Conservation (phyloP, 2,329 filamentous ascomycete species). For the Colletotrichum graminicola region DNA sequence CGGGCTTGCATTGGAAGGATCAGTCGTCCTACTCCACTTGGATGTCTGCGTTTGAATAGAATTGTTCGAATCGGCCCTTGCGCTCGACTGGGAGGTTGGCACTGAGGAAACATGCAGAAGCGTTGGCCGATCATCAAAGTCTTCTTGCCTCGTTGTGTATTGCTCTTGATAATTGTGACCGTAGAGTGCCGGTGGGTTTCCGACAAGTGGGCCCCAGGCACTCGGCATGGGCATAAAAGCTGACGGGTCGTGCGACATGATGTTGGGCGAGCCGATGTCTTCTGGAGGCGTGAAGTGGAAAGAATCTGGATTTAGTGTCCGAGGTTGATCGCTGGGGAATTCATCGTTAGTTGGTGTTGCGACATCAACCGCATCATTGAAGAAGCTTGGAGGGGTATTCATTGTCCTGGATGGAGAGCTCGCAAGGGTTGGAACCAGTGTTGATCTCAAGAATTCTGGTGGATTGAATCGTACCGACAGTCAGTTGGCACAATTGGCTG, state of each 20-base stretch:
- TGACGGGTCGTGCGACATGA: slow-evolving; percentile 27
- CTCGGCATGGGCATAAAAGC: slow-evolving; percentile 30
- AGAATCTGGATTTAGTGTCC: slow-evolving; percentile 22
- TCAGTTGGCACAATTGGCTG: slow-evolving; percentile 2
- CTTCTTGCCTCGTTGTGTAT: slow-evolving; percentile 36
- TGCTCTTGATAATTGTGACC: slow-evolving; percentile 26
- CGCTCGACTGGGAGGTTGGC: slow-evolving; percentile 21
- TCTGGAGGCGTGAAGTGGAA: slow-evolving; percentile 10
- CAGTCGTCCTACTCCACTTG: slow-evolving; percentile 41
- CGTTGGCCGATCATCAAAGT: slow-evolving; percentile 13
- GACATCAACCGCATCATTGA: slow-evolving; percentile 40
- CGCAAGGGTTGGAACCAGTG: not conserved
- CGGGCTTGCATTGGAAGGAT: slow-evolving; percentile 37
- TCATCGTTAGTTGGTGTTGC: slow-evolving; percentile 38
- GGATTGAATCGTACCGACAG: not conserved
- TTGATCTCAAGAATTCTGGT: not conserved
- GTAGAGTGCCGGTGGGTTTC: slow-evolving; percentile 19
- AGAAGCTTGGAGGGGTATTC: slow-evolving; percentile 42
- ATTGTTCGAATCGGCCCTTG: slow-evolving; percentile 19
- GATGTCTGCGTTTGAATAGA: slow-evolving; percentile 24
- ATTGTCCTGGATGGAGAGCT: slow-evolving; percentile 23
- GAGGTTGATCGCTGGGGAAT: slow-evolving; percentile 40
- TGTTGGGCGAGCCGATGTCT: slow-evolving; percentile 17
- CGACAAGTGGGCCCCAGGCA: slow-evolving; percentile 31
- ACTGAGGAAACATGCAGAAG: slow-evolving; percentile 23